Evolutionary conservation across 1,284 basidiomycete species (phyloP).

Genomic region (Jaminaea rosea): DNA sequence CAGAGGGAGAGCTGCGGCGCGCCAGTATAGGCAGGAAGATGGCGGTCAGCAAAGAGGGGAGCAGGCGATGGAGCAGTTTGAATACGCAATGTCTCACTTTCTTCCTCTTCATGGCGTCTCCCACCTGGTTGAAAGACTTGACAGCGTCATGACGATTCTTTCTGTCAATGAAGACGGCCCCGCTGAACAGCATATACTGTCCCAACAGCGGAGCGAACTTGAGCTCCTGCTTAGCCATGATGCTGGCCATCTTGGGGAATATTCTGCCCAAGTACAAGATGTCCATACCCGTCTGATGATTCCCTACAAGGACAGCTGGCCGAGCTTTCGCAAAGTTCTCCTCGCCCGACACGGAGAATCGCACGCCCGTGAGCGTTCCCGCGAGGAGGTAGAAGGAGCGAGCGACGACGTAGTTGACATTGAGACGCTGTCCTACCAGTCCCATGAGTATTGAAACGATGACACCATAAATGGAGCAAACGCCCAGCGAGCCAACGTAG

Average conservation of each 20-base stretch:
- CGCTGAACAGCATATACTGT: constrained; percentile 80
- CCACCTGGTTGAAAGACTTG: constrained; percentile 66
- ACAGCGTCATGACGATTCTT: constrained; percentile 68
- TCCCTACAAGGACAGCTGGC: constrained; percentile 71
- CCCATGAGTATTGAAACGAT: constrained; percentile 64
- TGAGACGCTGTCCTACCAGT: constrained; percentile 59
- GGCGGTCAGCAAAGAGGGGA: background rate
- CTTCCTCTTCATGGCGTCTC: constrained; percentile 67
- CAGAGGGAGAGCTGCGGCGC: constrained; percentile 54
- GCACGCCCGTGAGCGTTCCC: constrained; percentile 61
- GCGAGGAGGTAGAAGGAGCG: constrained; percentile 70
- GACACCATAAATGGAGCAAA: constrained; percentile 68
- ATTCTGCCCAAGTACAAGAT: constrained; percentile 65
- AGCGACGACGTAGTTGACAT: constrained; percentile 79
- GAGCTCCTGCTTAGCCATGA: constrained; percentile 90
- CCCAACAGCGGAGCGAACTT: constrained; percentile 77
- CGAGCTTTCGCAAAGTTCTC: constrained; percentile 60
- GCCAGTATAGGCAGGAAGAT: background rate
- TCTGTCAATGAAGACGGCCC: constrained; percentile 88
- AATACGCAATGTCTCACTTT: constrained; percentile 46
- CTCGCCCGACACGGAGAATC: constrained; percentile 72
- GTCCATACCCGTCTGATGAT: constrained; percentile 63
- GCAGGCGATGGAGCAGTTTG: background rate
- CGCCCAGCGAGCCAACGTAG: constrained; percentile 66
- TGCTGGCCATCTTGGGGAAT: constrained; percentile 71